Conservation (phyloP, 495 filamentous ascomycete species). For the Xylaria curta region DNA sequence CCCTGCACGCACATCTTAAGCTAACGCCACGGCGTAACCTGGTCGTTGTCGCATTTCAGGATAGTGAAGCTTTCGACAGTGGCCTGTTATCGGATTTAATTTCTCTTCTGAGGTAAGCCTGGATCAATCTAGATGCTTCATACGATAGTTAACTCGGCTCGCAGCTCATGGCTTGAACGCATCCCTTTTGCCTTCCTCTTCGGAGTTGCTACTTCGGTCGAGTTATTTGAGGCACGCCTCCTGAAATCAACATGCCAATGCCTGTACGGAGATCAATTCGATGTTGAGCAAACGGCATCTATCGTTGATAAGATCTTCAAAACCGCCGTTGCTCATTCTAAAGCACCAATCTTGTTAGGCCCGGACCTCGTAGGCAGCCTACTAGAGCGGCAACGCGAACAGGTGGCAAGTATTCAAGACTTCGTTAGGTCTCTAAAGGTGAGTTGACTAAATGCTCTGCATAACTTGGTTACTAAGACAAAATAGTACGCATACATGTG, state of each 20-base stretch:
- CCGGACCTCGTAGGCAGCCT: slow-evolving; percentile 65
- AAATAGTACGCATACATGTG: slow-evolving; percentile 90
- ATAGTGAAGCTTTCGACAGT: slow-evolving; percentile 91
- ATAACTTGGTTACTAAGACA: neutral
- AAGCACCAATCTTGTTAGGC: slow-evolving; percentile 70
- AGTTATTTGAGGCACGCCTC: slow-evolving; percentile 84
- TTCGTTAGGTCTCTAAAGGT: slow-evolving; percentile 85
- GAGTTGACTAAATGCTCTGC: slow-evolving; percentile 29
- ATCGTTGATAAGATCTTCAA: slow-evolving; percentile 82
- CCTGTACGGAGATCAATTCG: slow-evolving; percentile 80
- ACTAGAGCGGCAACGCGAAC: slow-evolving; percentile 80
- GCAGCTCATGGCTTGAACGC: slow-evolving; percentile 84
- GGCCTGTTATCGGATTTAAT: slow-evolving; percentile 79
- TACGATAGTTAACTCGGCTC: neutral
- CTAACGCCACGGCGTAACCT: slow-evolving; percentile 64
- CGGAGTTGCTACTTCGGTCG: slow-evolving; percentile 88
- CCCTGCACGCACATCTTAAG: slow-evolving; percentile 70
- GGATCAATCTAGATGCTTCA: neutral
- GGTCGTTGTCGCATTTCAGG: slow-evolving; percentile 79
- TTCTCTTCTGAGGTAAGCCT: slow-evolving; percentile 72
- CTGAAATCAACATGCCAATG: slow-evolving; percentile 73
- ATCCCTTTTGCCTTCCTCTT: slow-evolving; percentile 89
- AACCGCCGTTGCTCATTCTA: slow-evolving; percentile 61
- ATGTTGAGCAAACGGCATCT: slow-evolving; percentile 77
- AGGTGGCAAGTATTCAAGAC: slow-evolving; percentile 83